These are phyloP conservation scores for Lizonia empirigonia DNA, from an alignment of 2,329 filamentous ascomycete species.

Conservation along the genomic window DNA sequence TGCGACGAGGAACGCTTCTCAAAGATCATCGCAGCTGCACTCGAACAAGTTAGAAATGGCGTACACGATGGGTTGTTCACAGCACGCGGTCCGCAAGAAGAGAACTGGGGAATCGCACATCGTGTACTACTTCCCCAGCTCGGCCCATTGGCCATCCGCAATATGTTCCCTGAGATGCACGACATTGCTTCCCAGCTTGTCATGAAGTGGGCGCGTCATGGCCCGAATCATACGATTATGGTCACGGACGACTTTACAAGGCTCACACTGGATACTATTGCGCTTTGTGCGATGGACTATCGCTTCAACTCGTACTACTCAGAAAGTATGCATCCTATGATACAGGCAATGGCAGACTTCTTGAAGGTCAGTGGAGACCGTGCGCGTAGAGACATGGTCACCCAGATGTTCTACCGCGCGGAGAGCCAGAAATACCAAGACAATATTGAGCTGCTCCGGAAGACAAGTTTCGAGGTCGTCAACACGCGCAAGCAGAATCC, in stretches of 20 bases:
- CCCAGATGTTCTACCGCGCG: slow-evolving; percentile 44
- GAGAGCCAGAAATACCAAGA: slow-evolving; percentile 57
- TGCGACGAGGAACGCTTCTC: slow-evolving; percentile 47
- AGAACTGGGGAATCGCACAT: slow-evolving; percentile 63
- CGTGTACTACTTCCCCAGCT: slow-evolving; percentile 71
- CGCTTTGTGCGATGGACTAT: slow-evolving; percentile 49
- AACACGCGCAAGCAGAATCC: slow-evolving; percentile 61
- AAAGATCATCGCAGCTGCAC: slow-evolving; percentile 37
- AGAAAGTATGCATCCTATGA: slow-evolving; percentile 45
- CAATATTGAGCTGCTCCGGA: slow-evolving; percentile 60
- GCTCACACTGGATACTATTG: slow-evolving; percentile 47
- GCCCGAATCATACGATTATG: slow-evolving; percentile 38
- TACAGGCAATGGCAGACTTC: slow-evolving; percentile 48
- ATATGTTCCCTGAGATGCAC: slow-evolving; percentile 65
- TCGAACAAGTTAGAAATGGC: slow-evolving; percentile 45
- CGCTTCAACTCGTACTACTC: slow-evolving; percentile 51
- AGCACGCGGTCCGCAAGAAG: slow-evolving; percentile 46
- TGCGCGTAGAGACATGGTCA: slow-evolving; percentile 36
- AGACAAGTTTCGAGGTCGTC: slow-evolving; percentile 63
- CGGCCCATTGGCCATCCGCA: slow-evolving; percentile 68
- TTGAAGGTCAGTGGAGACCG: slow-evolving; percentile 45
- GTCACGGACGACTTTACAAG: slow-evolving; percentile 49
- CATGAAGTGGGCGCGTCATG: slow-evolving; percentile 70
- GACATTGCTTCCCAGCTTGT: slow-evolving; percentile 70
- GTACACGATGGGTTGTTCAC: slow-evolving; percentile 51